Percentiles rank a stretch among this genome's conserved stretches.
Conservation (phyloP, 2,329 filamentous ascomycete genomes). For the Cercospora zeae-maydis region DNA sequence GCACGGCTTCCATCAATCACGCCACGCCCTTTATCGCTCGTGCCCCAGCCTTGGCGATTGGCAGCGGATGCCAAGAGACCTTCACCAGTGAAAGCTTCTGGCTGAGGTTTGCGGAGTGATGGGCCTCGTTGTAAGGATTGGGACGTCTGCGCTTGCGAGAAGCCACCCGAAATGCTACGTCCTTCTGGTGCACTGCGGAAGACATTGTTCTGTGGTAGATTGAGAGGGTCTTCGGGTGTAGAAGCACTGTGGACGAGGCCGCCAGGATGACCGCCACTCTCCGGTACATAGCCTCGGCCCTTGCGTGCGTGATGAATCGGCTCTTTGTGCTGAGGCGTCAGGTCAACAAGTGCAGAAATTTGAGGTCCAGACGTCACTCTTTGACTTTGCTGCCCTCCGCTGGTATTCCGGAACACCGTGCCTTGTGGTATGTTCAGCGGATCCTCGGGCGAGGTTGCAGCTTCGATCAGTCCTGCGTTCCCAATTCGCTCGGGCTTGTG, state of each 20-base stretch:
- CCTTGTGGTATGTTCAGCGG: slow-evolving; percentile 42
- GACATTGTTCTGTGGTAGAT: slow-evolving; percentile 14
- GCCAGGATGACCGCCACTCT: slow-evolving; percentile 1
- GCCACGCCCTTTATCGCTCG: slow-evolving; percentile 40
- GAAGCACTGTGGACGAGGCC: slow-evolving; percentile 18
- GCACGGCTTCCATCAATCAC: slow-evolving; percentile 46
- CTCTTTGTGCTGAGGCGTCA: slow-evolving; percentile 21
- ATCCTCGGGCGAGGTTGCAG: slow-evolving; percentile 44
- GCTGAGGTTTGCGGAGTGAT: background rate
- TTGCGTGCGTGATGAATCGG: slow-evolving; percentile 20
- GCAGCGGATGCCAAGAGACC: slow-evolving; percentile 40
- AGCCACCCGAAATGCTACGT: slow-evolving; percentile 4
- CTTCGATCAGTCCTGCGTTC: slow-evolving; percentile 45
- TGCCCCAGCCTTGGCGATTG: slow-evolving; percentile 41
- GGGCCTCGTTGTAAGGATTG: slow-evolving; percentile 4
- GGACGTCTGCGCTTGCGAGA: slow-evolving; percentile 8
- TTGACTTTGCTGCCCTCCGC: slow-evolving; percentile 7
- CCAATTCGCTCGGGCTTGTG: slow-evolving; percentile 35
- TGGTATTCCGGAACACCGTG: slow-evolving; percentile 43
- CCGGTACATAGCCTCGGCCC: slow-evolving; percentile 17
- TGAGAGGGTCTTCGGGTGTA: slow-evolving; percentile 19
- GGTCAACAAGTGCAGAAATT: slow-evolving; percentile 15
- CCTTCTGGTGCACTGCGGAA: slow-evolving; percentile 18
- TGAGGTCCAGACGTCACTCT: slow-evolving; percentile 6
- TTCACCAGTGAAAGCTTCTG: slow-evolving; percentile 44